Evolutionary conservation across 169 alveolate genomes (phyloP), one percentile per base, ranked within the genome.

Genomic region (Toxoplasma gondii): DNA sequence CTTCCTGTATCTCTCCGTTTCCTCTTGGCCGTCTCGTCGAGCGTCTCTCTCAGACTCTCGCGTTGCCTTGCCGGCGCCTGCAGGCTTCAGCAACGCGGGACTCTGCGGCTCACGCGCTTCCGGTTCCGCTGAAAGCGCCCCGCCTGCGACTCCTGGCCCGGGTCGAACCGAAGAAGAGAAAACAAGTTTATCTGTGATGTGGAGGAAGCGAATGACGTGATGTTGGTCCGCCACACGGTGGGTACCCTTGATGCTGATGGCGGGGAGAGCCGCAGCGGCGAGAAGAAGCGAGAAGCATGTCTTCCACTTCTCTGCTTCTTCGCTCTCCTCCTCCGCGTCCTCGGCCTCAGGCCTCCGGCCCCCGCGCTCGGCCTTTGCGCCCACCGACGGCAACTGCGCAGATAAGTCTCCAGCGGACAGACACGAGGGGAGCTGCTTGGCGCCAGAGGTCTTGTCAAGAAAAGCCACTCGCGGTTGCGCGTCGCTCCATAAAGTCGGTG

Each of bases 231-330:
- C 86, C 45, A 78, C 9, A 27, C 86, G 86, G 44, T 38, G 86
- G 9, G 86, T 78, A 19, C 86, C 86, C 10, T 27, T 19, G 86
- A 78, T 10, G n/a, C 86, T 78, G 44, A n/a, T n/a, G 22, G 86
- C 39, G 29, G 86, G 86, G 39, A 78, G 86, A 0, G 86, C 39
- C 9, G 86, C 86, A 78, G 45, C 86, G n/a, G 86, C 86, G 29
- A 78, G 22, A n/a, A 78, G 86, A 78, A 78, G 86, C 39, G 86
- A 78, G 39, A 78, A 78, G 86, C 45, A 38, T 1, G 29, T n/a
- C 44, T 38, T 78, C 45, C 86, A 78, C n/a, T 27, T 78, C 86
- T 78, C 86, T 9, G 39, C 86, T 78, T 78, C 86, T n/a, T 78
- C 86, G 45, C 44, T 38, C n/a, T 78, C 86, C n/a, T n/a, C 86